Conservation (phyloP, 352 stramenopile genomes). For the Globisporangium recalcitrans region DNA sequence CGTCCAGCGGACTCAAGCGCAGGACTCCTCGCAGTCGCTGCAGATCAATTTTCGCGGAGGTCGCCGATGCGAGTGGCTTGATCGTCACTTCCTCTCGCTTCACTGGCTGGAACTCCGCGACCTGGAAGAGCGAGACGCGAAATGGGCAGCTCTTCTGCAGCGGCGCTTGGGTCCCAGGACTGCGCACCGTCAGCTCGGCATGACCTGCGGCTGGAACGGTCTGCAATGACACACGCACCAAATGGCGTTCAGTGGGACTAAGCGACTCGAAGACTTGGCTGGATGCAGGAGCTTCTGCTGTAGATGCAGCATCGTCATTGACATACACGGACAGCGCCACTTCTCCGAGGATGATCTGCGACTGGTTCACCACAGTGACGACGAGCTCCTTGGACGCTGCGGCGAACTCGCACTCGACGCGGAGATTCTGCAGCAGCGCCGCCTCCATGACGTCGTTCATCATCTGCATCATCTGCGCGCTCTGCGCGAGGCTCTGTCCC, state of each 20-base stretch:
- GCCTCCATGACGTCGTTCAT: conserved; percentile 84
- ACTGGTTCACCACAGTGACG: conserved; percentile 44
- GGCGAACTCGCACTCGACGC: conserved; percentile 25
- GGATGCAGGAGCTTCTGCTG: not conserved
- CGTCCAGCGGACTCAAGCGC: conserved; percentile 48
- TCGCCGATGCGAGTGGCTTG: conserved; percentile 10
- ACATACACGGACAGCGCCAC: conserved; percentile 23
- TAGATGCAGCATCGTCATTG: conserved; percentile 14
- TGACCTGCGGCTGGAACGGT: conserved; percentile 19
- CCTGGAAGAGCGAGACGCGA: conserved; percentile 40
- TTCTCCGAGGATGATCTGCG: conserved; percentile 46
- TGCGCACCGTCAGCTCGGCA: conserved; percentile 39
- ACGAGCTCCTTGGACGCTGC: conserved; percentile 15
- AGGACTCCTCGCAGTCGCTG: conserved; percentile 41
- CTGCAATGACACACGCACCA: conserved; percentile 27
- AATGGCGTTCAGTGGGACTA: conserved; percentile 17
- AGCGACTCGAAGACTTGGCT: conserved; percentile 22
- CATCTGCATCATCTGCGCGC: conserved; percentile 70
- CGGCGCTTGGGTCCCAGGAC: conserved; percentile 54
- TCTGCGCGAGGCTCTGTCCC: conserved; percentile 60
- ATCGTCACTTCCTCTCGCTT: conserved; percentile 16
- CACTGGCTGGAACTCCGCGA: conserved; percentile 29
- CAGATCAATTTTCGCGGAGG: conserved; percentile 29
- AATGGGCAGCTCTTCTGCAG: conserved; percentile 45
- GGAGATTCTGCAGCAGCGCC: conserved; percentile 64